These are phyloP conservation scores for Leavenworthia alabamica DNA, from an alignment of 345 rosid genomes.

Conservation along the genomic window DNA sequence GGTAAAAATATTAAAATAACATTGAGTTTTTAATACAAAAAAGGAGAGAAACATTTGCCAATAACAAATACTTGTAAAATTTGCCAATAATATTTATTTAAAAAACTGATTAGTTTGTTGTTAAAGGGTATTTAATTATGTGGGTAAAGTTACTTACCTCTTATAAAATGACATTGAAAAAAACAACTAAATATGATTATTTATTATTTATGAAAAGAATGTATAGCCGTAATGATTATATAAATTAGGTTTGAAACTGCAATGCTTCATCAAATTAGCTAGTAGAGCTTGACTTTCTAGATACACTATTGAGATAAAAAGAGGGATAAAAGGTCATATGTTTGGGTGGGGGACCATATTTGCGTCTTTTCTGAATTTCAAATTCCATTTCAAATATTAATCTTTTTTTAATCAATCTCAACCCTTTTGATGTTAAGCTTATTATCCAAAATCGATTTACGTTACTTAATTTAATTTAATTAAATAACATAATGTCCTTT, in stretches of 20 bases:
- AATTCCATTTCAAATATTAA: not conserved
- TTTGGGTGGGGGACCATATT: slow-evolving; percentile 10
- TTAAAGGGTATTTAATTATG: not conserved
- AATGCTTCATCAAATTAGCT: not conserved
- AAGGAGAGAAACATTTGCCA: not conserved
- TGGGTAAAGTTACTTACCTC: not conserved
- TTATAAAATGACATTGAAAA: not conserved
- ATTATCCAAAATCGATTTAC: not conserved
- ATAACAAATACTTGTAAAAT: not conserved
- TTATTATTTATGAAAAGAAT: not conserved
- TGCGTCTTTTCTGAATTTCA: slow-evolving; percentile 16
- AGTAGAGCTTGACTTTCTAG: not conserved
- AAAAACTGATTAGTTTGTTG: not conserved
- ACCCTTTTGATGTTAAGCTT: not conserved
- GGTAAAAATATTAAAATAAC: not conserved
- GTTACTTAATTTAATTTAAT: not conserved
- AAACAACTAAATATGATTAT: not conserved
- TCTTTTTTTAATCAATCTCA: not conserved
- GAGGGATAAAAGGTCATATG: not conserved
- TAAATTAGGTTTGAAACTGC: not conserved
- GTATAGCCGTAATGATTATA: not conserved
- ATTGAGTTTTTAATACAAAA: not conserved
- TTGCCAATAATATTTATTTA: not conserved
- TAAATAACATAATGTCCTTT: too few relatives aligned
- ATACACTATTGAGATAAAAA: not conserved